Percentiles rank a stretch among this genome's conserved stretches.
Conservation (phyloP, 768 basidiomycete species). For the Leccinum subgranulosum region DNA sequence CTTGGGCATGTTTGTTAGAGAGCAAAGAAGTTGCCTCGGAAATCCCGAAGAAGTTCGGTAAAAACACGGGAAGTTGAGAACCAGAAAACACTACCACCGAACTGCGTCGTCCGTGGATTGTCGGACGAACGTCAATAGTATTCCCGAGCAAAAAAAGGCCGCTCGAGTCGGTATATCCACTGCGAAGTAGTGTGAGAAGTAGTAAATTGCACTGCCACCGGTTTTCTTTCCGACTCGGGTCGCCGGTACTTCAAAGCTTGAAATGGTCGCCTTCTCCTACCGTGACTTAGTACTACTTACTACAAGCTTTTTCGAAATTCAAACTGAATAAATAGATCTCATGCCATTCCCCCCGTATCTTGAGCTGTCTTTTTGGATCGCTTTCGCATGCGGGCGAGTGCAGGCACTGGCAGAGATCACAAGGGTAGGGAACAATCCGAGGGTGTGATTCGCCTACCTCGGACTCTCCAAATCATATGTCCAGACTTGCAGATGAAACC, state of each 20-base stretch:
- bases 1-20: conserved; percentile 61
- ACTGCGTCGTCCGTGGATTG: background rate
- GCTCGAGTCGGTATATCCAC: too few species aligned
- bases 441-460: conserved; percentile 57
- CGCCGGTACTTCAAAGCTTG: too few species aligned
- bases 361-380: too few species aligned
- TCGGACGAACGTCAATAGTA: background rate
- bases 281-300: too few species aligned
- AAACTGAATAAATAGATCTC: too few species aligned
- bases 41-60: background rate
- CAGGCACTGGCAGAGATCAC: background rate
- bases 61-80: background rate
- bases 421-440: conserved; percentile 41
- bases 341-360: too few species aligned
- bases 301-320: too few species aligned
- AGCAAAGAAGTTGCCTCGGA: background rate
- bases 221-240: background rate
- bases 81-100: background rate
- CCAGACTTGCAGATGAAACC: background rate
- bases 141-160: background rate
- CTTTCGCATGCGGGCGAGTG: too few species aligned
- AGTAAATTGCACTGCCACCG: background rate
- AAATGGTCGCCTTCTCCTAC: too few species aligned
- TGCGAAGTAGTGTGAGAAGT: too few species aligned
- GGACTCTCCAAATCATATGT: conserved; percentile 31